Base-by-base conservation (phyloP, 805 yeast species). In the Hanseniaspora lindneri region DNA sequence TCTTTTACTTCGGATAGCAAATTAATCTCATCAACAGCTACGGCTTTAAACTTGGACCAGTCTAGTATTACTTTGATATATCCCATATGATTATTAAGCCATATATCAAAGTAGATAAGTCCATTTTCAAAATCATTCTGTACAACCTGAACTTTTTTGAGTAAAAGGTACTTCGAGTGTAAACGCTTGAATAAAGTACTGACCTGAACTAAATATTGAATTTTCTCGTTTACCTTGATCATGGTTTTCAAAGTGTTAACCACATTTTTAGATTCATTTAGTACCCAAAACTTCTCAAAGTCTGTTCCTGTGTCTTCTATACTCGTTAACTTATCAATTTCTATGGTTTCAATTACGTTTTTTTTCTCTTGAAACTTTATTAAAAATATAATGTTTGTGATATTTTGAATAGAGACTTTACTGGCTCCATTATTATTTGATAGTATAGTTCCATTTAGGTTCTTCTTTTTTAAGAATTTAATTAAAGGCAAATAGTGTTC, bases 81-180 rank as follows among this genome's bases (percentile, higher is more conserved):
- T 4, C 41, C 41, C 41, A 37, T 37, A 21, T 37, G 23, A 13
- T 37, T 37, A 20, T 37, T 37, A 5, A 37, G 20, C 41, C 41
- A 37, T 10, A 37, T 24, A 20, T 6, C 14, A 37, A 37, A 37
- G 5, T 6, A 7, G 3, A 37, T 24, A 16, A 37, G n/a, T n/a
- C 28, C 17, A 4, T 21, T 19, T 7, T 36, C 6, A 21, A 21
- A 4, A 14, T 35, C 27, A 4, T 9, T 11, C 13, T 20, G 7
- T 4, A 35, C 4, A 6, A n/a, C 14, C n/a, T 35, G 39, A 20
- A 21, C 13, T 4, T 35, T 35, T 21, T 5, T 13, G 21, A 35
- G 25, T 13, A 21, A 8, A 7, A 7, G 4, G 21, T 8, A 35
- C 13, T 35, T 35, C 11, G 4, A 4, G 4, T 35, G 20, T 13